Base-by-base conservation (phyloP, 768 basidiomycete species). In the Xerocomellus amylosporus region DNA sequence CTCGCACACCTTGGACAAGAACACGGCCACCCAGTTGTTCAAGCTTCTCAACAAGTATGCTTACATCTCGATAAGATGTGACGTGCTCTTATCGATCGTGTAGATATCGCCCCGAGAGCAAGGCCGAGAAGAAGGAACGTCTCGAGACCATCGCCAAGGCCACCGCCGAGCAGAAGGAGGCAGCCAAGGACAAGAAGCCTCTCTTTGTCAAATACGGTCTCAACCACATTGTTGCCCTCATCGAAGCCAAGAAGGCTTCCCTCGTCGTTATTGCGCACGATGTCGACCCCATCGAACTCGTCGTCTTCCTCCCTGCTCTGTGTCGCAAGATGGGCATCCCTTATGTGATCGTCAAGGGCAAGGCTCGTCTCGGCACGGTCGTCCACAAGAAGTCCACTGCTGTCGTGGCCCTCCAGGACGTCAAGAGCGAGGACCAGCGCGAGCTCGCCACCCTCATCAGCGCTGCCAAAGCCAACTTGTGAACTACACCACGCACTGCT, bases 271-370 rank as follows among this genome's bases (percentile, higher is more conserved):
- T 98, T 62, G 93, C 90, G 36, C 93, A 98, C 72, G 95, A 98
- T 72, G 96, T 99, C 57, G 96, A 99, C 81, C 96, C 96, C 39
- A 97, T 98, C 60, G 96, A 99, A 78, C 88, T 99, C 66, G 96
- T 99, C 61, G 85, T 99, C 75, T 98, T 92, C 87, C 82, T 98
- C 56, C 96, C 96, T 53, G 94, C 96, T 51, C 87, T 98, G 56
- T 98, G 96, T 80, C 88, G 93, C 75, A 98, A 98, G 86, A 98
- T 98, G 95, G 95, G 95, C 73, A 90, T 98, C 33, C 95, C 95
- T 38, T 98, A 98, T 77, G 92, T 94, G 60, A 97, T 99, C 62
- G 94, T 96, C 64, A 98, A 98, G 80, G 89, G 90, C 77, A 98
- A 98, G 78, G 93, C 96, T 53, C 91, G 96, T 71, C 91, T 98